A percentile compares a stretch with the other conserved stretches of the same genome.
These are phyloP conservation scores for Fusarium lyarnte DNA, from an alignment of 2,329 filamentous ascomycete species.

Conservation along the genomic window DNA sequence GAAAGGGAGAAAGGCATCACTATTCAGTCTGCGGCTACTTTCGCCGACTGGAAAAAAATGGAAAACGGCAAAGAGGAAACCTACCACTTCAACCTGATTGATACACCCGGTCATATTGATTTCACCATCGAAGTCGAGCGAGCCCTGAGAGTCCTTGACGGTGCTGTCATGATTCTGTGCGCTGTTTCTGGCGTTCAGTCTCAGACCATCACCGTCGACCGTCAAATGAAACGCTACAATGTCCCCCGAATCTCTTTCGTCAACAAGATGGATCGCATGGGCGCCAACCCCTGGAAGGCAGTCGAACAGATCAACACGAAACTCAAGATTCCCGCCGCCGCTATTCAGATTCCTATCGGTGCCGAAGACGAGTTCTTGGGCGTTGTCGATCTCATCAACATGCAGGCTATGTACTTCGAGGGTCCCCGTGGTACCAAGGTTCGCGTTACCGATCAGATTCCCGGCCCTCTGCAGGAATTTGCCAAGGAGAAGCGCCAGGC, in stretches of 20 bases:
- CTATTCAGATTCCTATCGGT: conserved; percentile 94
- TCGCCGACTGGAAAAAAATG: conserved; percentile 95
- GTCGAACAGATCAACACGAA: conserved; percentile 98
- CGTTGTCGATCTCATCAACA: conserved; percentile 89
- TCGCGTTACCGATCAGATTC: conserved; percentile 80
- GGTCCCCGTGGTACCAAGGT: conserved; percentile 83
- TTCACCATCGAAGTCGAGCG: conserved; percentile 99
- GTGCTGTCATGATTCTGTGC: conserved; percentile 98
- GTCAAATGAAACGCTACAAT: conserved; percentile 99
- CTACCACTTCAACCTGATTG: conserved; percentile 98
- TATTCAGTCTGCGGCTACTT: conserved; percentile 97
- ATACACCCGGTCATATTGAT: conserved; percentile 98
- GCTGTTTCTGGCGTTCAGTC: conserved; percentile 97
- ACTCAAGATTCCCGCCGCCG: conserved; percentile 90
- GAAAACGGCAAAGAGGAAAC: conserved; percentile 85
- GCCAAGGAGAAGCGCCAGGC: conserved; percentile 84
- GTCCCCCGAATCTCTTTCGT: conserved; percentile 95
- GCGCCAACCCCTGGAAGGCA: conserved; percentile 96
- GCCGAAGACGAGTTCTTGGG: conserved; percentile 91
- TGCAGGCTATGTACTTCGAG: conserved; percentile 94
- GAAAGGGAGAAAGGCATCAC: conserved; percentile 99
- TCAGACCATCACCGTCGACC: conserved; percentile 97
- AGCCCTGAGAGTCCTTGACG: conserved; percentile 92
- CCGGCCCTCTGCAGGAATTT: conserved; percentile 78
- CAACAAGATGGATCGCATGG: conserved; percentile 99